Evolutionary conservation across 257 asterid species (phyloP), one percentile per base, ranked within the genome.

Genomic region (Solanum medicagineum): DNA sequence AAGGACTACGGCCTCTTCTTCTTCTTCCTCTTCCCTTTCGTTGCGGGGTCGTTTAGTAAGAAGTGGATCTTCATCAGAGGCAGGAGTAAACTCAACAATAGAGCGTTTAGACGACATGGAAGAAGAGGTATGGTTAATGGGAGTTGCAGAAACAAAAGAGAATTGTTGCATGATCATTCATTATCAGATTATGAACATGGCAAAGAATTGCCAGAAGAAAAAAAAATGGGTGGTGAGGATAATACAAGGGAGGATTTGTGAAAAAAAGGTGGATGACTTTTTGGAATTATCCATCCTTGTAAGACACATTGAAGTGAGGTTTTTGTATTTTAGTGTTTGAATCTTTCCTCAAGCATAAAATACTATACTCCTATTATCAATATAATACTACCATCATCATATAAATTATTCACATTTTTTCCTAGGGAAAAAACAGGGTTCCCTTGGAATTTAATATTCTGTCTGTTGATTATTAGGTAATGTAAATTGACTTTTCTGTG

Each of bases 91-190:
- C 3, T 83, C 86, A 84, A 5, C 49, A 54, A 68, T 45, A 1
- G 86, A 84, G 51, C 69, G 86, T 14, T 84, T 84, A 17, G 86
- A 69, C 26, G 86, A 56, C 86, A 84, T 84, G 49, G 86, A 53
- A n/a, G 42, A 7, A 17, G 42, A 19, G 3, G 26, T 42, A 19
- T 55, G 14, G 10, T 2, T 55, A 80, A 53, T 80, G 44, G 14
- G 57, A 51, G 1, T 16, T 4, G 19, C 32, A 70, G 77, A 69
- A 36, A 17, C 13, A 56, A n/a, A 7, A 75, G 73, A 42, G 75
- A 81, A 40, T 49, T 60, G 54, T 44, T 62, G 85, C 85, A 84
- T 49, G 81, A 69, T 68, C 40, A 32, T 13, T 11, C 6, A 47
- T 47, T 1, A 9, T n/a, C 15, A 42, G 57, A 29, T 56, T 11